A percentile compares a stretch with the other conserved stretches of the same genome.
phyloP scores from a whole-genome alignment of 192 early-diverging fungal species.

The Neocallimastix lanati region DNA sequence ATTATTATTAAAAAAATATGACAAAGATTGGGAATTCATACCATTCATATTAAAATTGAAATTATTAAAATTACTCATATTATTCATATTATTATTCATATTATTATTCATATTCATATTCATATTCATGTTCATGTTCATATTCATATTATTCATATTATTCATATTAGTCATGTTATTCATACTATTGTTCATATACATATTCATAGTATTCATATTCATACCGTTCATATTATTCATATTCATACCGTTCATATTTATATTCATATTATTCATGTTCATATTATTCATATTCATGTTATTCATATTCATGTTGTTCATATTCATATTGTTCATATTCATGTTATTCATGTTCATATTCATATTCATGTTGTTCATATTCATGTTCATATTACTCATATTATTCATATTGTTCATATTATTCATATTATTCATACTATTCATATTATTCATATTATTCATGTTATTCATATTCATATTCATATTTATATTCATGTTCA shows the following conservation, averaged over 20 bases:
- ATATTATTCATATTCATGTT: neutral
- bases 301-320: neutral
- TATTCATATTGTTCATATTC: neutral
- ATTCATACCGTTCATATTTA: neutral
- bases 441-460: neutral
- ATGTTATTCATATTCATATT: neutral
- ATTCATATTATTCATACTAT: neutral
- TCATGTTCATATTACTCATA: neutral
- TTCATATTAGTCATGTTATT: neutral
- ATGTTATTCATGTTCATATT: no score
- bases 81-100: neutral
- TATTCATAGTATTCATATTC: neutral
- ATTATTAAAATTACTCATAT: neutral
- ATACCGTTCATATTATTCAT: neutral
- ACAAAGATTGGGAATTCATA: neutral
- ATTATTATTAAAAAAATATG: neutral
- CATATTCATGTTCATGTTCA: neutral
- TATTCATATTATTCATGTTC: neutral
- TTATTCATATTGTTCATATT: neutral
- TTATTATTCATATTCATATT: neutral
- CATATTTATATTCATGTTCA: neutral
- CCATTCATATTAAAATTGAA: neutral
- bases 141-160: neutral
- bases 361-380: neutral
- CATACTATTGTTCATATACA: neutral